Conservation (phyloP, 305 asterid genomes). For the Coffea humblotiana region DNA sequence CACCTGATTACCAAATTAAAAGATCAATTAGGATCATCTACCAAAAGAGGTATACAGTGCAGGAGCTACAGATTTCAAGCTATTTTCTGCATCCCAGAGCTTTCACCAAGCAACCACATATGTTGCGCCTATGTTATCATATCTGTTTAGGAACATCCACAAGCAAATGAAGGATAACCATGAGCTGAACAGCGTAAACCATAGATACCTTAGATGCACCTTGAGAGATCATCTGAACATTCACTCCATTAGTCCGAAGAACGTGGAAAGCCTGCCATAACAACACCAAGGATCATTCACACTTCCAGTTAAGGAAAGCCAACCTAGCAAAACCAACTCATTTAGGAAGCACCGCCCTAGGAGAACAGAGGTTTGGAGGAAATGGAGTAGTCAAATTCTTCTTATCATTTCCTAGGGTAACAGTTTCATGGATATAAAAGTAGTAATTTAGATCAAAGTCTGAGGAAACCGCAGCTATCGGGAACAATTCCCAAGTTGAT, state of each 20-base stretch:
- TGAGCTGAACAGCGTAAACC: neutral
- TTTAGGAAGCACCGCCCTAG: neutral
- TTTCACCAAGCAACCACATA: neutral
- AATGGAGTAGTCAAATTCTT: neutral
- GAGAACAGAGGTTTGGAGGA: neutral
- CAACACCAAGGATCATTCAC: neutral
- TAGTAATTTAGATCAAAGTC: no score
- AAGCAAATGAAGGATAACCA: neutral
- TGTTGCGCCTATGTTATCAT: neutral
- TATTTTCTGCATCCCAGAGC: neutral
- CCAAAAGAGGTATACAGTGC: neutral
- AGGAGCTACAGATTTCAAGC: neutral
- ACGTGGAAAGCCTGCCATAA: constrained; percentile 79
- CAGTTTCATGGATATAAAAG: no score
- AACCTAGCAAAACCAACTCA: neutral
- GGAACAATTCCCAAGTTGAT: neutral
- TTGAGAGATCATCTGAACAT: constrained; percentile 97
- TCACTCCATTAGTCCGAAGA: constrained; percentile 60
- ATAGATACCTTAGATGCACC: constrained; percentile 76
- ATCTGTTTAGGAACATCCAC: neutral
- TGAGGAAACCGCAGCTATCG: neutral
- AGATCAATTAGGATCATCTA: neutral
- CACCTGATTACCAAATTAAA: constrained; percentile 32
- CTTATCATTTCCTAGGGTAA: neutral
- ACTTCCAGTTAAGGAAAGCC: neutral